Base-by-base conservation (phyloP, 202 grass and related monocot species). In the Hordeum pubiflorum region DNA sequence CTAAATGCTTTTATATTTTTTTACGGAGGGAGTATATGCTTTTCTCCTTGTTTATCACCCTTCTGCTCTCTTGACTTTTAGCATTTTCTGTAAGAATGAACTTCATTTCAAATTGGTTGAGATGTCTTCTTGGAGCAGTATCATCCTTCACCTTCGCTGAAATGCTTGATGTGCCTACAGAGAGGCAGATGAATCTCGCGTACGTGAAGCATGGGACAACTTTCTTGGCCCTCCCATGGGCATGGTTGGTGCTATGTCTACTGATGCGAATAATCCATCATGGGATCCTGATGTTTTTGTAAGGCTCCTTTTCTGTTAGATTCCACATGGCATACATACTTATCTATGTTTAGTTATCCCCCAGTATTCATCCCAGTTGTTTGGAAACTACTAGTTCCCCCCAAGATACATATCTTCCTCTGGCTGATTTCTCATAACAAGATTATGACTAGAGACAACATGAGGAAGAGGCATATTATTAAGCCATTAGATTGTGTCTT, bases 241-340 rank as follows among this genome's bases (percentile, higher is more conserved):
- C 64, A 92, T 87, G 86, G 69, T 89, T 74, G 84, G 76, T 65
- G 65, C 21, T 80, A 79, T 78, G 4, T 72, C 84, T 63, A 66
- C 83, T 0, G 82, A 93, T 78, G 7, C 81, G 10, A 86, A 88
- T 71, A 93, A 83, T 57, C 84, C 74, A 22, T 72, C 82, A 14
- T 93, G 92, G 95, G 88, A 98, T 89, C 92, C 86, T 57, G 73
- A 76, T 85, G 87, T 94, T 57, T 92, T 98, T 68, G 95, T 98
- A 86, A 98, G 95, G 23, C 77, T 87, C 4, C 37, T n/a, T 84
- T 11, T 32, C 67, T 74, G 20, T 46, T 72, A 18, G 18, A 79
- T 27, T 27, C 10, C n/a, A 68, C n/a, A n/a, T 10, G 9, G 7
- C 12, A 39, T 41, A 34, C 7, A 2, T 79, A 18, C n/a, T n/a